These are phyloP conservation scores for Phaeophleospora eucalypticola DNA, from an alignment of 2,329 filamentous ascomycete genomes.

Conservation along the genomic window DNA sequence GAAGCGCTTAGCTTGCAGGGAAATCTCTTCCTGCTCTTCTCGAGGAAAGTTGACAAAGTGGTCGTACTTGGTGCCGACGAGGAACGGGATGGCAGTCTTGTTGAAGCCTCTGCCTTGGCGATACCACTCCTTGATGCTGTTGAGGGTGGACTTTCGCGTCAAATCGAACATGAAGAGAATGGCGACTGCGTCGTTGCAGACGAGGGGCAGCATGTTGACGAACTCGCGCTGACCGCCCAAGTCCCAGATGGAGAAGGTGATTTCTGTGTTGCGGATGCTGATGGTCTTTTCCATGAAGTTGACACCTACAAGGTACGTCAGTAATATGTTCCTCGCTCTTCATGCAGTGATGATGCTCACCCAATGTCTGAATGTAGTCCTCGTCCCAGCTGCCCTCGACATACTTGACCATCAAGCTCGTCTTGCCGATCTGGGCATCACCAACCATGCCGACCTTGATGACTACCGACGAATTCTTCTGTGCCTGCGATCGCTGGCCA, in stretches of 20 bases:
- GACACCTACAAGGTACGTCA: slow-evolving; percentile 57
- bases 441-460: slow-evolving; percentile 99
- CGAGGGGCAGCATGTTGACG: slow-evolving; percentile 98
- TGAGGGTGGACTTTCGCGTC: slow-evolving; percentile 94
- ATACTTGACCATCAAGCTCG: slow-evolving; percentile 98
- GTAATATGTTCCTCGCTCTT: neutral
- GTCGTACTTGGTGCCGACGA: slow-evolving; percentile 97
- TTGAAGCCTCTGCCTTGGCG: slow-evolving; percentile 96
- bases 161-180: slow-evolving; percentile 99
- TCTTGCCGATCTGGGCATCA: slow-evolving; percentile 98
- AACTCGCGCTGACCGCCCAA: slow-evolving; percentile 96
- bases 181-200: slow-evolving; percentile 97
- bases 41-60: slow-evolving; percentile 98
- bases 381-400: slow-evolving; percentile 99
- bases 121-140: slow-evolving; percentile 99
- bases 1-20: slow-evolving; percentile 92
- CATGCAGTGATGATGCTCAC: slow-evolving; percentile 39
- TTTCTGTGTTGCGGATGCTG: slow-evolving; percentile 97
- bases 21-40: slow-evolving; percentile 98
- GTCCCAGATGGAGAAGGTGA: slow-evolving; percentile 99
- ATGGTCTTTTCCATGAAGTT: slow-evolving; percentile 99
- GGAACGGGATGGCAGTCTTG: slow-evolving; percentile 98
- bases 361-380: slow-evolving; percentile 97
- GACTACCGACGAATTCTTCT: slow-evolving; percentile 66
- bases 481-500: slow-evolving; percentile 37